phyloP scores from a whole-genome alignment of 2,329 filamentous ascomycete species.

The Colletotrichum destructivum region DNA sequence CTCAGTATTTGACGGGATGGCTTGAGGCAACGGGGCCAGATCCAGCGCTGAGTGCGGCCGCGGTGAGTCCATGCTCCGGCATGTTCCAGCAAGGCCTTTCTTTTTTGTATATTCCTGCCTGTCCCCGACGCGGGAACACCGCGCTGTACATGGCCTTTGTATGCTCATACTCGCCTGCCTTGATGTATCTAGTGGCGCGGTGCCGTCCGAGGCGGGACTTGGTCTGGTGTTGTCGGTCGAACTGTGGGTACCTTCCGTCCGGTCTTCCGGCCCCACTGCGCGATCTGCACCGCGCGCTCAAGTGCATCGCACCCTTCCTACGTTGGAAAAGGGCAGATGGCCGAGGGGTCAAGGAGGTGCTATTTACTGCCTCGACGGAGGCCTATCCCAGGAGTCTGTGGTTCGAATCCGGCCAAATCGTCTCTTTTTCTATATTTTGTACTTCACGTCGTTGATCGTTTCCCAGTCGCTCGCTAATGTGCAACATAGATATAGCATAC shows the following conservation, averaged over 20 bases:
- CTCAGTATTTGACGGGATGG: slow-evolving; percentile 25
- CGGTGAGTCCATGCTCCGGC: slow-evolving; percentile 11
- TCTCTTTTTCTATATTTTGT: background rate
- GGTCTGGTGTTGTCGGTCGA: background rate
- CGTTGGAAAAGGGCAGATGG: background rate
- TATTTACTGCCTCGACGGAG: no score
- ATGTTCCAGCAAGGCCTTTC: slow-evolving; percentile 9
- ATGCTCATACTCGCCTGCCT: background rate
- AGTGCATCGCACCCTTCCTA: background rate
- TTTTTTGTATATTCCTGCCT: background rate
- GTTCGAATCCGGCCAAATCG: background rate
- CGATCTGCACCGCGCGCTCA: background rate
- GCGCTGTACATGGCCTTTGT: background rate
- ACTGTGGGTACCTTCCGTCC: slow-evolving; percentile 13
- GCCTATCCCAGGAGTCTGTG: background rate
- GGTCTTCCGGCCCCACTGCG: background rate
- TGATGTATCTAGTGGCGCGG: background rate
- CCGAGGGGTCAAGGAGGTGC: background rate
- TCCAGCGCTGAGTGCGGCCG: slow-evolving; percentile 16
- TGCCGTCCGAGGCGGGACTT: background rate
- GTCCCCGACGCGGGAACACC: background rate
- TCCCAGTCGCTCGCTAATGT: background rate
- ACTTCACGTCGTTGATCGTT: background rate
- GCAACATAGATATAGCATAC: background rate
- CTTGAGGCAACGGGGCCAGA: slow-evolving; percentile 28